Percentiles rank a stretch among this genome's conserved stretches.
Evolutionary conservation across 345 rosid genomes (phyloP).

Genomic region (Crucihimalaya himalaica): DNA sequence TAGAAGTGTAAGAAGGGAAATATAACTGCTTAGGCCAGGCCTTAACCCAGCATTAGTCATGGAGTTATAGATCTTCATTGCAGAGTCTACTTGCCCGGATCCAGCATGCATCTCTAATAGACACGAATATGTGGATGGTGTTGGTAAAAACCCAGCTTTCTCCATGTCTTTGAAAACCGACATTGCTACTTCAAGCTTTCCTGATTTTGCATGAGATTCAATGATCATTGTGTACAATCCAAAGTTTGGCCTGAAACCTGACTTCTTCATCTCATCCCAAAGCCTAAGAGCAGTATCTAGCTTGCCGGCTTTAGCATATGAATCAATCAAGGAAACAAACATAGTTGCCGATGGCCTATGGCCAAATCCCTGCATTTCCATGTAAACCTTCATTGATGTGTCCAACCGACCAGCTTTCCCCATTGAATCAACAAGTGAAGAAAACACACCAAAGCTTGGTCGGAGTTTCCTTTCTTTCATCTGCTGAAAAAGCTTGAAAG

Average conservation of each 20-base stretch:
- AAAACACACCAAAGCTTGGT: constrained; percentile 66
- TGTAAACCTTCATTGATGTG: constrained; percentile 83
- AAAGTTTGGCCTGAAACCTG: constrained; percentile 87
- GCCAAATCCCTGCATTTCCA: constrained; percentile 83
- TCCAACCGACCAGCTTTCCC: constrained; percentile 98
- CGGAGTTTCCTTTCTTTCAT: constrained; percentile 73
- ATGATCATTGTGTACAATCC: constrained; percentile 79
- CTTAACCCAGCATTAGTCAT: constrained; percentile 91
- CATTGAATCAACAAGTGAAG: constrained; percentile 92
- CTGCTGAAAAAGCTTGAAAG: constrained; percentile 87
- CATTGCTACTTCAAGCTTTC: constrained; percentile 92
- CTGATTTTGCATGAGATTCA: constrained; percentile 96
- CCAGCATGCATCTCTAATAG: constrained; percentile 97
- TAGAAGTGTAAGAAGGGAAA: constrained; percentile 70
- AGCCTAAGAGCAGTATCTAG: constrained; percentile 79
- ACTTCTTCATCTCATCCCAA: constrained; percentile 92
- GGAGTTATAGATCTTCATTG: constrained; percentile 91
- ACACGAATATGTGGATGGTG: constrained; percentile 88
- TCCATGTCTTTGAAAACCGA: constrained; percentile 87
- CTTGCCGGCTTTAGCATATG: constrained; percentile 91
- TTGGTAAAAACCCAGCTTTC: constrained; percentile 89
- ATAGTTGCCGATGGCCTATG: constrained; percentile 79
- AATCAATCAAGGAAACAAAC: constrained; percentile 85
- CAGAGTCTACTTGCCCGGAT: constrained; percentile 85
- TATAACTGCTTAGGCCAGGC: constrained; percentile 88